Evolutionary conservation across 2,329 filamentous ascomycete species (phyloP).

Genomic region (Onygenales sp.): DNA sequence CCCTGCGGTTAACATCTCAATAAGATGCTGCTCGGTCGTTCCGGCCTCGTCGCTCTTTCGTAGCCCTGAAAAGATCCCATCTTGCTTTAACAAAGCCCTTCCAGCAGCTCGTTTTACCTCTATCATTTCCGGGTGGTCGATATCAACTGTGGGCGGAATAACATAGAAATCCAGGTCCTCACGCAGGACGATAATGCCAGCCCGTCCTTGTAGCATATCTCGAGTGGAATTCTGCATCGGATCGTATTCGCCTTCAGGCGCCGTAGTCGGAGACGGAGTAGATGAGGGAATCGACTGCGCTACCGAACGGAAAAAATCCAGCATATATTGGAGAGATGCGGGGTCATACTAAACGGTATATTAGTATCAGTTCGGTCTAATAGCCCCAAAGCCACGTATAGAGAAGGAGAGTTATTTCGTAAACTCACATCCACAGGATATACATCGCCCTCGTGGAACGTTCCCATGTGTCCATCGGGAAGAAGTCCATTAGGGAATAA

Average conservation of each 20-base stretch:
- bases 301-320: slow-evolving; percentile 94
- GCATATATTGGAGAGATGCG: slow-evolving; percentile 93
- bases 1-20: slow-evolving; percentile 99
- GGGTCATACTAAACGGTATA: slow-evolving; percentile 70
- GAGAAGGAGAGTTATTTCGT: slow-evolving; percentile 13
- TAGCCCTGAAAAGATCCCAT: slow-evolving; percentile 91
- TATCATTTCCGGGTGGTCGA: slow-evolving; percentile 83
- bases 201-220: slow-evolving; percentile 75
- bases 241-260: slow-evolving; percentile 55
- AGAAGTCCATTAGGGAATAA: slow-evolving; percentile 97
- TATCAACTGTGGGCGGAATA: slow-evolving; percentile 77
- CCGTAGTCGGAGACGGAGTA: slow-evolving; percentile 54
- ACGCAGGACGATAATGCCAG: slow-evolving; percentile 90
- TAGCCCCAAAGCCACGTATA: no score
- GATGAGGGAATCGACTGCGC: slow-evolving; percentile 80
- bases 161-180: slow-evolving; percentile 97
- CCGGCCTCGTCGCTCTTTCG: slow-evolving; percentile 92
- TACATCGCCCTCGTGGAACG: slow-evolving; percentile 83
- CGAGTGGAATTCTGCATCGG: slow-evolving; percentile 59
- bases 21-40: slow-evolving; percentile 94
- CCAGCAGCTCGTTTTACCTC: slow-evolving; percentile 90
- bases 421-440: slow-evolving; percentile 91
- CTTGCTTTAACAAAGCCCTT: slow-evolving; percentile 73
- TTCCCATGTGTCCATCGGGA: slow-evolving; percentile 90
- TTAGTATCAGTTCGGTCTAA: neutral